Base-by-base conservation (phyloP, 441 rosid species). In the Flueggea neowawraea region DNA sequence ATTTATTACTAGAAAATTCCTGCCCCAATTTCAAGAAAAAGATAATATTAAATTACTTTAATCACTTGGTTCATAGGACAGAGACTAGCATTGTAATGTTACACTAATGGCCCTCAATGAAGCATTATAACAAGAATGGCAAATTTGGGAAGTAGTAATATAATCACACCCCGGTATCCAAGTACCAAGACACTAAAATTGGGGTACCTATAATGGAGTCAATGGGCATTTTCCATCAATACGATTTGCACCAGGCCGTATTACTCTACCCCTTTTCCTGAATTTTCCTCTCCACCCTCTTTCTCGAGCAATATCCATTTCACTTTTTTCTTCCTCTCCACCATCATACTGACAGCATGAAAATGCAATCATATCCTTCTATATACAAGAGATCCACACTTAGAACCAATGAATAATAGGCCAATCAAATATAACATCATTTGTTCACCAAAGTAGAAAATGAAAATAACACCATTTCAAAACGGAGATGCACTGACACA, bases 341-440 rank as follows among this genome's bases (percentile, higher is more conserved):
- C 97, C 96, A 63, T 88, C 96, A 81, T 89, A 95, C 80, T 91
- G 93, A 17, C 99, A 95, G 84, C 97, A 91, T 32, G 98, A 91
- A 75, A 95, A 91, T 64, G 98, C 99, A 32, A 95, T 96, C 99
- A 91, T 95, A 69, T 91, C 98, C 99, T 95, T 31, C 49, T 57
- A 66, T 28, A 49, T 47, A 52, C 55, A 61, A 56, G 4, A 14
- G 36, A 60, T 41, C 9, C 11, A 33, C 52, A 66, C 54, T 65
- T 43, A 54, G 57, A 58, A 56, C 62, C 60, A 36, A 62, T 8
- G 45, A 22, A 56, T 22, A 53, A 62, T 45, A 55, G 7, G 12
- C 28, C 16, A 12, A 54, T 22, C 51, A 33, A 69, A 6, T 12
- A 62, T 54, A 43, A 1, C 2, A 36, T 1, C 13, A 57, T 12